phyloP scores from a whole-genome alignment of 2,329 filamentous ascomycete genomes.

The Berkeleyomyces rouxiae region DNA sequence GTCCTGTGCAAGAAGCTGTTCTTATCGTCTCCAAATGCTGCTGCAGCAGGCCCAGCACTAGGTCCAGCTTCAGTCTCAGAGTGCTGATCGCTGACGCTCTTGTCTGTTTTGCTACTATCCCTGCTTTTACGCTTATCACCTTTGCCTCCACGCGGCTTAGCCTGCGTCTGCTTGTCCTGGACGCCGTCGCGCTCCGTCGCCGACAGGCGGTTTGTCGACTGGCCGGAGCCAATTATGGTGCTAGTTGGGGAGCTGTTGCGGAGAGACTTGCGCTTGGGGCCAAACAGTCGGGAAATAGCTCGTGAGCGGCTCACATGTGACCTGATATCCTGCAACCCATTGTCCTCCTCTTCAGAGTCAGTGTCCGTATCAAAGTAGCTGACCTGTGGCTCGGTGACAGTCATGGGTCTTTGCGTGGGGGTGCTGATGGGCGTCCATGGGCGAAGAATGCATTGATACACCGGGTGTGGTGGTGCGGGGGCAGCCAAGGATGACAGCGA shows the following conservation, averaged over 20 bases:
- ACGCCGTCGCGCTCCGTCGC: neutral
- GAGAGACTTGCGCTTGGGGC: slow-evolving; percentile 1
- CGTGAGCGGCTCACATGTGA: neutral
- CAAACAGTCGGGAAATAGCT: slow-evolving; percentile 8
- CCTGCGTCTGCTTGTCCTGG: neutral
- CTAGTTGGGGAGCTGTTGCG: neutral
- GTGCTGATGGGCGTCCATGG: neutral
- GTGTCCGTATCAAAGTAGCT: slow-evolving; percentile 11
- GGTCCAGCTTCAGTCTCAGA: neutral
- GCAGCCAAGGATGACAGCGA: neutral
- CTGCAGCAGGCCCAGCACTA: neutral
- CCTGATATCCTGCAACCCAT: neutral
- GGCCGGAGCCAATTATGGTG: neutral
- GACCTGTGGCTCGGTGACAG: neutral
- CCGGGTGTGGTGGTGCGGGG: neutral
- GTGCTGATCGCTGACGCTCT: neutral
- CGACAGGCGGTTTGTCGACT: neutral
- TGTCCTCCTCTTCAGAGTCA: slow-evolving; percentile 4
- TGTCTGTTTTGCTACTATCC: neutral
- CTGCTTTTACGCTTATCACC: neutral
- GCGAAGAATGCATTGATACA: slow-evolving; percentile 1
- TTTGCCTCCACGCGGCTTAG: neutral
- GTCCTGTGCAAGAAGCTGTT: slow-evolving; percentile 5
- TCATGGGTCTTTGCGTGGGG: neutral
- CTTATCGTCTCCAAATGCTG: neutral